Conservation (phyloP, 2,329 filamentous ascomycete genomes). For the Amylocarpus encephaloides region DNA sequence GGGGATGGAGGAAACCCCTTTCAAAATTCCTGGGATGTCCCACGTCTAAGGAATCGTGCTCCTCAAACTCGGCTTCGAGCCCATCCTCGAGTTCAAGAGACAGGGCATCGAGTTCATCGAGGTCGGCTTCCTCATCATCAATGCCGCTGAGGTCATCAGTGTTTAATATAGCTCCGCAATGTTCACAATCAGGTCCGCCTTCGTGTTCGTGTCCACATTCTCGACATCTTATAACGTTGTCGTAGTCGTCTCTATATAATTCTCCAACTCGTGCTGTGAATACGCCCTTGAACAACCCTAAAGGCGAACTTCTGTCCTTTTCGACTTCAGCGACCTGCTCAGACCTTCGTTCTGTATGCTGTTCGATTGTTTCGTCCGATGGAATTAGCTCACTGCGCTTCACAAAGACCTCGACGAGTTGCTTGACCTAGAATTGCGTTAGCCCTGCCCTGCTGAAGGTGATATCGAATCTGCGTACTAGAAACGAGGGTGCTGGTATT, state of each 20-base stretch:
- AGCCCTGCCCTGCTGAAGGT: neutral
- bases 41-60: neutral
- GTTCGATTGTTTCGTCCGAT: conserved; percentile 54
- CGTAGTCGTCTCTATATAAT: conserved; percentile 46
- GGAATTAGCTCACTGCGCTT: conserved; percentile 54
- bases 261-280: conserved; percentile 16
- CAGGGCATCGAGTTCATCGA: conserved; percentile 27
- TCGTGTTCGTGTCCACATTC: conserved; percentile 57
- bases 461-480: conserved; percentile 38
- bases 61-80: conserved; percentile 7
- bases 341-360: conserved; percentile 50
- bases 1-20: neutral
- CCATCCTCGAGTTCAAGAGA: conserved; percentile 12
- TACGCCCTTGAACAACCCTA: conserved; percentile 58
- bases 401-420: conserved; percentile 58
- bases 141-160: conserved; percentile 39
- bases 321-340: conserved; percentile 56
- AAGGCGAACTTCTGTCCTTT: conserved; percentile 46
- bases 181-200: conserved; percentile 46
- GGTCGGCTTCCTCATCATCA: conserved; percentile 40
- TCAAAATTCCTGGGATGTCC: too few species aligned
- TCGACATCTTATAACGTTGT: conserved; percentile 57
- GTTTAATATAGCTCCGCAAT: conserved; percentile 47
- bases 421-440: conserved; percentile 44
- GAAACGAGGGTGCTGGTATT: conserved; percentile 57